Base-by-base conservation (phyloP, 345 rosid genomes). In the Lumnitzera racemosa region DNA sequence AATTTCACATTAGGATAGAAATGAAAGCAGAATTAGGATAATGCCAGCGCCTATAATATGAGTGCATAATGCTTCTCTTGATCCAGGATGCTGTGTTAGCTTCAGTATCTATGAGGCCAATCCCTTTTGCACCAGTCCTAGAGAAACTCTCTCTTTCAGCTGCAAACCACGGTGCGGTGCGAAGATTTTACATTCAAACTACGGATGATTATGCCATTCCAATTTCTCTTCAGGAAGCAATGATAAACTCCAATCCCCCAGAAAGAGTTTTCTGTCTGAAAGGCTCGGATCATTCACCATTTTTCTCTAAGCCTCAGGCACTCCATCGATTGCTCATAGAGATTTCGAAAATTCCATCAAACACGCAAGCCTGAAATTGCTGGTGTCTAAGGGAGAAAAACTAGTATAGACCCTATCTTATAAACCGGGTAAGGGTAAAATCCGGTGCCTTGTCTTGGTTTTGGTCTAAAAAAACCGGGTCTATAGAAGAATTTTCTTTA, bases 231-330 rank as follows among this genome's bases (percentile, higher is more conserved):
- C 90, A 84, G 57, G 90, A 86, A 15, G 55, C 70, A 2, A 81
- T 84, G 86, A 74, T 78, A n/a, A 62, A 76, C 23, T 71, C 73
- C 1, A 73, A 75, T 67, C 87, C 86, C 11, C 96, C 87, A 0
- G 70, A 81, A 27, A 75, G 67, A 51, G 84, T 89, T 53, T 89
- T 84, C 53, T 67, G 56, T 46, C 75, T 86, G 13, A 86, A 82
- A 66, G 91, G 94, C 46, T 76, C 83, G 3, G 91, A 86, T 75
- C 96, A 86, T 46, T 78, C 90, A 0, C 96, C 89, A 0, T 89
- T 86, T 63, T 86, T 86, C 75, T 80, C 96, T 6, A 83, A 78
- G 76, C 88, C 96, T 49, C 86, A 77, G 56, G 81, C 81, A 2
- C 58, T 86, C 49, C 85, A 86, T 70, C 75, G 76, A 47, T 61